Percentiles rank a stretch among this genome's conserved stretches.
Evolutionary conservation across 169 alveolate species (phyloP).

Genomic region (Babesia bigemina): DNA sequence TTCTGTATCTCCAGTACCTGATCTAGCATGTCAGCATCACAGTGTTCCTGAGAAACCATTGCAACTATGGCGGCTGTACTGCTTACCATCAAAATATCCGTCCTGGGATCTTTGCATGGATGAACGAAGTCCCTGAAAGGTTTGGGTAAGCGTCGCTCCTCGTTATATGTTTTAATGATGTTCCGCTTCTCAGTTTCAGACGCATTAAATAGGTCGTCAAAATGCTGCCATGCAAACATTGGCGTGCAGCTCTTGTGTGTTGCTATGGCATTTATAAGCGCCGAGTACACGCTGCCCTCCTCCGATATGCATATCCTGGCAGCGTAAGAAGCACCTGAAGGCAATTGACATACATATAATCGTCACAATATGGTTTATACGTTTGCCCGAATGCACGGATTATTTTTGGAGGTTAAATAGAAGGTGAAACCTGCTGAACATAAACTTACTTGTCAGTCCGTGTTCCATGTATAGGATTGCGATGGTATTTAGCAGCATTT

Average conservation of each 20-base stretch:
- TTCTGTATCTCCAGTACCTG: slow-evolving; percentile 14
- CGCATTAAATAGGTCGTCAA: background rate
- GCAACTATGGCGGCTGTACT: background rate
- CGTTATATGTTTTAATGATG: background rate
- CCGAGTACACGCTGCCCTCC: slow-evolving; percentile 36
- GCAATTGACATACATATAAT: background rate
- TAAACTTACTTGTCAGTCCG: slow-evolving; percentile 55
- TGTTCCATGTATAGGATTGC: slow-evolving; percentile 62
- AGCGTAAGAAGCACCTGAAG: slow-evolving; percentile 41
- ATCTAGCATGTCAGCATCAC: background rate
- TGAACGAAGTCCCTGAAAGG: slow-evolving; percentile 35
- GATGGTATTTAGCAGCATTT: slow-evolving; percentile 21
- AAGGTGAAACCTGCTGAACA: background rate
- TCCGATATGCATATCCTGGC: slow-evolving; percentile 57
- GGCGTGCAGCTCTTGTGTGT: slow-evolving; percentile 32
- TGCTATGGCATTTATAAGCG: slow-evolving; percentile 38
- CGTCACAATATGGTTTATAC: too few relatives aligned
- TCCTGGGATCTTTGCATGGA: slow-evolving; percentile 38
- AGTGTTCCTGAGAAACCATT: slow-evolving; percentile 5
- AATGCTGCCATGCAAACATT: slow-evolving; percentile 19
- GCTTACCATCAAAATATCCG: slow-evolving; percentile 26
- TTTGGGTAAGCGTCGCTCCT: slow-evolving; percentile 6
- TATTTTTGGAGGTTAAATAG: too few relatives aligned
- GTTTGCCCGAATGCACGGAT: background rate
- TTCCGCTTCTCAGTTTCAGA: background rate